phyloP scores from a whole-genome alignment of 768 basidiomycete genomes.

The Heimioporus sp. region DNA sequence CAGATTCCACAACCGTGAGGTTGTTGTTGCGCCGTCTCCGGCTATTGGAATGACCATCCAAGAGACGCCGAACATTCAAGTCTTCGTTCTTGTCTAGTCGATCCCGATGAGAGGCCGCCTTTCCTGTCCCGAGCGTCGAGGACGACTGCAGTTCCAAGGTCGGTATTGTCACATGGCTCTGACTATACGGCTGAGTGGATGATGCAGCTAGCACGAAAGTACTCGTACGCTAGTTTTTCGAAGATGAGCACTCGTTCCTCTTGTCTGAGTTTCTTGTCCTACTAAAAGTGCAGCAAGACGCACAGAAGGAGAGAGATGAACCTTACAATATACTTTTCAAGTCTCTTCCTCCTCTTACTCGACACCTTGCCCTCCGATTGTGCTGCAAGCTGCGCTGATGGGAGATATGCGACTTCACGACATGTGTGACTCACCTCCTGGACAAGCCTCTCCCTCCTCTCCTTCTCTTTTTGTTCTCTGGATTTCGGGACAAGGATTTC shows the following conservation, averaged over 20 bases:
- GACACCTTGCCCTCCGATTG: slow-evolving; percentile 73
- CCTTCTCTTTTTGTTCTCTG: slow-evolving; percentile 56
- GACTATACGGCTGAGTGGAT: slow-evolving; percentile 42
- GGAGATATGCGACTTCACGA: not conserved
- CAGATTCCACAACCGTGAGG: slow-evolving; percentile 3
- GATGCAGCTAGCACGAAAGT: not conserved
- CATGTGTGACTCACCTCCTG: slow-evolving; percentile 49
- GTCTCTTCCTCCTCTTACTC: slow-evolving; percentile 80
- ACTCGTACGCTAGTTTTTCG: slow-evolving; percentile 73
- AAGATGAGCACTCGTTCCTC: slow-evolving; percentile 79
- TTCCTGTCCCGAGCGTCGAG: slow-evolving; percentile 80
- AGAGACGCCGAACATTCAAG: slow-evolving; percentile 48
- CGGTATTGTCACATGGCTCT: slow-evolving; percentile 70
- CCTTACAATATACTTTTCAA: slow-evolving; percentile 91
- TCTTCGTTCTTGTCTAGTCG: slow-evolving; percentile 59
- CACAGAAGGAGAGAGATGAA: not conserved
- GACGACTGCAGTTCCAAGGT: slow-evolving; percentile 71
- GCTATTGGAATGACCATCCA: slow-evolving; percentile 48
- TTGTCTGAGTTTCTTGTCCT: slow-evolving; percentile 93
- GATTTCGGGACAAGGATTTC: slow-evolving; percentile 57
- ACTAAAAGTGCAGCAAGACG: slow-evolving; percentile 3
- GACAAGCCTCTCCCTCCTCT: slow-evolving; percentile 56
- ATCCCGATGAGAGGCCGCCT: slow-evolving; percentile 56
- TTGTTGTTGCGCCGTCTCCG: slow-evolving; percentile 45
- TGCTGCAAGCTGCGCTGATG: slow-evolving; percentile 25